Conservation (phyloP, 805 yeast genomes). For the Trichomonascus vanleenenianus region DNA sequence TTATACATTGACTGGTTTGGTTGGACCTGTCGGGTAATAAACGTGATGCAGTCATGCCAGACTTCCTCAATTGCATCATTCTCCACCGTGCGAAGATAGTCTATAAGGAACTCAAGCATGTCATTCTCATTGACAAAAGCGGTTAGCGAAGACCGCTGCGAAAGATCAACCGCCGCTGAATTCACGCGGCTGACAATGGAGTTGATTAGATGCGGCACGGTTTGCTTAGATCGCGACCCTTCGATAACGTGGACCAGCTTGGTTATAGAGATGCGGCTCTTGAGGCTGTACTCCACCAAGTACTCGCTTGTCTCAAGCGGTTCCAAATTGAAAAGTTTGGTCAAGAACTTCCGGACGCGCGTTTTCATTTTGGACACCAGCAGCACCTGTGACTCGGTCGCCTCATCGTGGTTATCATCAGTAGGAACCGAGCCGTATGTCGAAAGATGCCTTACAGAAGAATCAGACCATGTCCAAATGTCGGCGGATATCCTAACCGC, state of each 20-base stretch:
- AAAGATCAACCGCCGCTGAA: constrained; percentile 9
- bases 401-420: too few relatives aligned
- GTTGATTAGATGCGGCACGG: constrained; percentile 60
- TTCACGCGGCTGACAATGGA: constrained; percentile 44
- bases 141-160: constrained; percentile 38
- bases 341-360: constrained; percentile 58
- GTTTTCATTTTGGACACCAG: constrained; percentile 58
- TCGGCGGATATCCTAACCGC: constrained; percentile 47
- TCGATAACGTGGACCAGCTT: constrained; percentile 72
- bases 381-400: constrained; percentile 35
- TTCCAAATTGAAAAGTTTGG: constrained; percentile 56
- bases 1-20: constrained; percentile 42
- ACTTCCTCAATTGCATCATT: constrained; percentile 74
- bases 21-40: constrained; percentile 48
- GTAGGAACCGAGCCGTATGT: too few relatives aligned
- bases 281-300: constrained; percentile 33
- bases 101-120: constrained; percentile 46
- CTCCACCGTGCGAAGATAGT: constrained; percentile 59
- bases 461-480: constrained; percentile 69
- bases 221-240: constrained; percentile 70
- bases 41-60: constrained; percentile 50
- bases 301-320: constrained; percentile 67
- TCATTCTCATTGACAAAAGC: constrained; percentile 38
- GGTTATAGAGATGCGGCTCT: constrained; percentile 33
- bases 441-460: background rate